Evolutionary conservation across 768 basidiomycete genomes (phyloP).

Genomic region (Trametes cingulata): DNA sequence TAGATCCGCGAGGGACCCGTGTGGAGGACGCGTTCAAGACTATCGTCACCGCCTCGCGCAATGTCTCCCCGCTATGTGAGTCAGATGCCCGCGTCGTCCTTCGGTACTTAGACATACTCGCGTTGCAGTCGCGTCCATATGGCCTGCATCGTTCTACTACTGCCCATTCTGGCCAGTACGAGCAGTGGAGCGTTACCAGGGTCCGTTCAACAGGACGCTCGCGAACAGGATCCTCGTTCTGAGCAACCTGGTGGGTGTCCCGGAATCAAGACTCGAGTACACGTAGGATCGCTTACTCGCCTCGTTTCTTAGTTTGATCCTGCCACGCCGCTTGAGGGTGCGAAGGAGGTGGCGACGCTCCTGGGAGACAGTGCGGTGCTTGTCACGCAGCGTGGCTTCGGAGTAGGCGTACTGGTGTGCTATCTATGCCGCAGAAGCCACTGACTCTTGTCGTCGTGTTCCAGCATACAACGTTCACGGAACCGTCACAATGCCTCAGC

Average conservation of each 20-base stretch:
- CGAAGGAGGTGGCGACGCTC: slow-evolving; percentile 6
- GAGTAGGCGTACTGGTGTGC: not conserved
- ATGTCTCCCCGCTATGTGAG: slow-evolving; percentile 6
- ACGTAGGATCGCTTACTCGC: too few relatives aligned
- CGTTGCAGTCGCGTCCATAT: not conserved
- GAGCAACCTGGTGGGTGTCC: not conserved
- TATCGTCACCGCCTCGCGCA: not conserved
- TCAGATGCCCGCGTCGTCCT: not conserved
- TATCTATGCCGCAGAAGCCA: too few relatives aligned
- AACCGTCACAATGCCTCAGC: slow-evolving; percentile 10
- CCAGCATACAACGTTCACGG: slow-evolving; percentile 5
- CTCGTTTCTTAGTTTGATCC: slow-evolving; percentile 23
- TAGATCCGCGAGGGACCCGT: not conserved
- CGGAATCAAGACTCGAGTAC: too few relatives aligned
- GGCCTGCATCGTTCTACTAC: not conserved
- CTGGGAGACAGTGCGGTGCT: slow-evolving; percentile 17
- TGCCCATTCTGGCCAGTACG: not conserved
- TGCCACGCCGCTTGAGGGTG: slow-evolving; percentile 19
- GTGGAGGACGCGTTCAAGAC: slow-evolving; percentile 7
- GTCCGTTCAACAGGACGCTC: not conserved
- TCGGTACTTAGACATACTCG: not conserved
- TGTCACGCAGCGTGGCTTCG: slow-evolving; percentile 16
- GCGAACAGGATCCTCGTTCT: not conserved
- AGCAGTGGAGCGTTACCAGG: not conserved
- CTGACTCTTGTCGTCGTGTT: not conserved